Base-by-base conservation (phyloP, 768 basidiomycete species). In the Podaxis carcinomalis region DNA sequence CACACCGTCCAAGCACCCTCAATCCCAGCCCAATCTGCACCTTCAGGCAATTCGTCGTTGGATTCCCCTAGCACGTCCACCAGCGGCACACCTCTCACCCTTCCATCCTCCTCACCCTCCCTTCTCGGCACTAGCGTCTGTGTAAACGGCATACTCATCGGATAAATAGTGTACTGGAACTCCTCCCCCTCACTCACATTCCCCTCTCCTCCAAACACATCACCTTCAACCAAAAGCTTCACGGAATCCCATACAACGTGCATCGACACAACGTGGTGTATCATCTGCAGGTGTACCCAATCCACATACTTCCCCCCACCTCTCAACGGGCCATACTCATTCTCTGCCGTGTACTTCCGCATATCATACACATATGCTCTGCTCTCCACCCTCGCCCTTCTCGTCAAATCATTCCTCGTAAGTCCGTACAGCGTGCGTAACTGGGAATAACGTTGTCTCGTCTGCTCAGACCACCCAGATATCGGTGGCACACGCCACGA, bases 291-390 rank as follows among this genome's bases (percentile, higher is more conserved):
- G 68, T 87, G 85, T 23, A 72, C 74, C 88, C 88, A 90, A 65
- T 90, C 79, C 3, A 88, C 81, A 36, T 16, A 50, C 47, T 69
- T 71, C 9, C 80, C 80, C 21, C 77, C 75, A 19, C 68, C 65
- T 59, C 78, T 58, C 67, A 84, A 84, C 2, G 88, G 89, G 1
- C 88, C 89, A 62, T 79, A 90, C 2, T 69, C 69, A 60, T 79
- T 83, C 7, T 75, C 75, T 28, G 71, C 67, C 1, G 70, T 70
- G 70, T 89, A 88, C 37, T 87, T 78, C 3, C 81, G 77, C 68
- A 88, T 77, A 62, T 82, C 78, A 64, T 92, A 92, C 16, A 90
- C 84, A 62, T 71, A 84, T 1, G 80, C 80, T 42, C 84, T 79
- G 7, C 83, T 80, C 5, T 70, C 68, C 5, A 76, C 74, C 6